Evolutionary conservation across 2,329 filamentous ascomycete genomes (phyloP).

Genomic region (Leptographium radiaticola): DNA sequence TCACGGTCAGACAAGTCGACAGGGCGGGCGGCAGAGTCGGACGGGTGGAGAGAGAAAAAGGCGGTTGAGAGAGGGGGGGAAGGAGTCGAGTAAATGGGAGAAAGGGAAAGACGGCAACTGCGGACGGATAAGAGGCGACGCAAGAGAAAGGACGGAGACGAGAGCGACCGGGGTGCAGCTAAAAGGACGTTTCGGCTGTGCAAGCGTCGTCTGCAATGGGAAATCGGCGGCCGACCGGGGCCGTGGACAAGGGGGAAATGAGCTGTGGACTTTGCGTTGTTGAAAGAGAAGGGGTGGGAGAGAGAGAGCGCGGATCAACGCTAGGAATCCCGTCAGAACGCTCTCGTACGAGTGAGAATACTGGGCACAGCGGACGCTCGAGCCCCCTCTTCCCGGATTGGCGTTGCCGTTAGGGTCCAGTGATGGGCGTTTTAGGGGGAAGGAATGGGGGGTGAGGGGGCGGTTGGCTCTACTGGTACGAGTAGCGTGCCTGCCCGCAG

Average conservation of each 20-base stretch:
- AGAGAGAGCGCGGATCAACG: not conserved
- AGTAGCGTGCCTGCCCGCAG: too few species aligned
- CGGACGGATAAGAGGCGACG: not conserved
- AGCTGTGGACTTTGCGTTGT: too few species aligned
- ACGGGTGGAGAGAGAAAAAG: not conserved
- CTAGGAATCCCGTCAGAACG: not conserved
- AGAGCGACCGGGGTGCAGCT: not conserved
- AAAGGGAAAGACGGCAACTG: not conserved
- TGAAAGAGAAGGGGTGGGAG: not conserved
- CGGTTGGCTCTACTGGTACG: too few species aligned
- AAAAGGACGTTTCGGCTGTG: slow-evolving; percentile 1
- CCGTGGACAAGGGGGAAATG: slow-evolving; percentile 1
- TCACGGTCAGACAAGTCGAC: too few species aligned
- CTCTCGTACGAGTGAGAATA: not conserved
- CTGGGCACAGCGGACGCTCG: not conserved
- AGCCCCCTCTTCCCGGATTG: not conserved
- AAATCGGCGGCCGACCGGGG: not conserved
- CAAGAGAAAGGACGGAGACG: not conserved
- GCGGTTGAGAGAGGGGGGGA: not conserved
- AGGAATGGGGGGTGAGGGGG: too few species aligned
- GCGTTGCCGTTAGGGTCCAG: not conserved
- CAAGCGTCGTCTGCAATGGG: not conserved
- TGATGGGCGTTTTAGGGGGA: too few species aligned
- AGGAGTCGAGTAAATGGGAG: not conserved
- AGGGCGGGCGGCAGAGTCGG: not conserved